A percentile compares a stretch with the other conserved stretches of the same genome.
Evolutionary conservation across 2,329 filamentous ascomycete species (phyloP).

Genomic region (Scytalidium lignicola): DNA sequence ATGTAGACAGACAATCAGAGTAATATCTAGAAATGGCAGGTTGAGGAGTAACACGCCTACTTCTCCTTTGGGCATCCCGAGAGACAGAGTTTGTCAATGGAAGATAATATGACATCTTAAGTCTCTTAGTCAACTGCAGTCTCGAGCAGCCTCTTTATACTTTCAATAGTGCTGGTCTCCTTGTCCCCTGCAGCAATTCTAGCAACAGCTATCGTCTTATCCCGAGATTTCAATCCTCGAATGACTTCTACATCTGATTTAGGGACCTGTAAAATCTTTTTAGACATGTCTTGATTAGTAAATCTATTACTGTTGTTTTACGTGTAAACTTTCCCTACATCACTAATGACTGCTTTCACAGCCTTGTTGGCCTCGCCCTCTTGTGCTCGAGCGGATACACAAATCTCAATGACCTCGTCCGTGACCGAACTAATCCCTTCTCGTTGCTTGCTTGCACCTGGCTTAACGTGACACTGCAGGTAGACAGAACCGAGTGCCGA

Average conservation of each 20-base stretch:
- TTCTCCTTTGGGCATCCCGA: not conserved
- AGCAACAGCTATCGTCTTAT: constrained; percentile 51
- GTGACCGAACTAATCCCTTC: constrained; percentile 56
- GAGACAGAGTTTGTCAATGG: not conserved
- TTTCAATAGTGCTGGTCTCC: constrained; percentile 25
- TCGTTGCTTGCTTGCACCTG: constrained; percentile 55
- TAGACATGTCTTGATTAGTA: not conserved
- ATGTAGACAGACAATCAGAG: too few species aligned
- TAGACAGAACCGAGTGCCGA: constrained; percentile 44
- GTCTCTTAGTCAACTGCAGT: constrained; percentile 8
- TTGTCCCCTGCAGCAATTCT: constrained; percentile 27
- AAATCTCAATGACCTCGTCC: constrained; percentile 55
- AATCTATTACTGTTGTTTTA: not conserved
- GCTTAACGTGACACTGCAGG: constrained; percentile 62
- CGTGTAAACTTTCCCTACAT: constrained; percentile 33
- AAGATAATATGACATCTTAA: constrained; percentile 7
- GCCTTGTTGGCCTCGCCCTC: constrained; percentile 68
- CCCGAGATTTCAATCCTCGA: constrained; percentile 57
- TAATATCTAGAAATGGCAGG: too few species aligned
- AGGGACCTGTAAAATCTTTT: constrained; percentile 51
- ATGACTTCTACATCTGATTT: constrained; percentile 60
- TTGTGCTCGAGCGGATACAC: constrained; percentile 58
- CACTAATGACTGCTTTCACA: constrained; percentile 56
- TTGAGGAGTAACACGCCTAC: too few species aligned
- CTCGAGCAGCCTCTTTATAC: constrained; percentile 17